Base-by-base conservation (phyloP, 352 stramenopile species). In the Pythium scleroteichum region DNA sequence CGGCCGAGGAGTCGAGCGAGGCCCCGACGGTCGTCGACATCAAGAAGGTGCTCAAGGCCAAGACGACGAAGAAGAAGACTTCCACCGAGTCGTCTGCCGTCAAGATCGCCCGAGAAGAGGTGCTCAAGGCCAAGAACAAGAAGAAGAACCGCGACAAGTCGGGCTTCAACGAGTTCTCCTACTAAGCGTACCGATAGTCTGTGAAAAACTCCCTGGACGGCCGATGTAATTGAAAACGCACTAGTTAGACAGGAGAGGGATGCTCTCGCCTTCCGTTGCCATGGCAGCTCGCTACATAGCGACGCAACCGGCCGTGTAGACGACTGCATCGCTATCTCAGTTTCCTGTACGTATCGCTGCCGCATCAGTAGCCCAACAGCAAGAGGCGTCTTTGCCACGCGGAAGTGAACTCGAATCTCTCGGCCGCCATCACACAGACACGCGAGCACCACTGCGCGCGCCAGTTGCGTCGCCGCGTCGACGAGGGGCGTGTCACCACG, bases 141-240 rank as follows among this genome's bases (percentile, higher is more conserved):
- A 87, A 88, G 66, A 86, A 88, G 59, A 66, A 67, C 51, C 51
- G 51, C 48, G 82, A 92, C 71, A 92, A 92, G 71, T 76, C 79
- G 52, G 73, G 33, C 35, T 92, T 90, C 67, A 92, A 92, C 66
- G 79, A 92, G 77, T 92, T 92, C 75, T 92, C 79, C 29, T 80
- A 85, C 70, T 90, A 70, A 64, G 33, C n/a, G 14, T 26, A 20
- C n/a, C 20, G n/a, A 16, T 39, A 42, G n/a, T 12, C 7, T 24
- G 33, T 44, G 19, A 56, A 39, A 46, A 58, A 20, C 20, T 29
- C 45, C 22, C 46, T 53, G 53, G 35, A 49, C 51, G 35, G 57
- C 57, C 24, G 57, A 24, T 58, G 39, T 64, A 59, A 64, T 53
- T 49, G 46, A 61, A 52, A 47, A 33, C 47, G 41, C 35, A 64